A percentile compares a stretch with the other conserved stretches of the same genome.
phyloP scores from a whole-genome alignment of 257 asterid species.

The Solanum peruvianum region DNA sequence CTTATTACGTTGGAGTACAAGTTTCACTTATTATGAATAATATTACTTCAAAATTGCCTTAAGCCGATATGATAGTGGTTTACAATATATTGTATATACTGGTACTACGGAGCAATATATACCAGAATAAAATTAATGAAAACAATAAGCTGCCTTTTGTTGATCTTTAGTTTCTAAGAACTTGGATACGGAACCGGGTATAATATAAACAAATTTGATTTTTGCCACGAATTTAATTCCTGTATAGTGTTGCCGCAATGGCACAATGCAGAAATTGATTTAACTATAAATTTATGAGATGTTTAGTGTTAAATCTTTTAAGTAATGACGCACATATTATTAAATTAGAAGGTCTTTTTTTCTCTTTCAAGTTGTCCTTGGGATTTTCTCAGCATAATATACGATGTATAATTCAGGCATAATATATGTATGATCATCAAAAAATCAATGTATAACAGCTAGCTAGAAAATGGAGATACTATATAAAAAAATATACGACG shows the following conservation, averaged over 20 bases:
- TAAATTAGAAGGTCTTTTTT: neutral
- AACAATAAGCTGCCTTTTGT: neutral
- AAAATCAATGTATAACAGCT: neutral
- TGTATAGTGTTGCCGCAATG: neutral
- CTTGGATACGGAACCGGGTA: neutral
- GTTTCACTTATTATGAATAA: neutral
- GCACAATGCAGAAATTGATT: neutral
- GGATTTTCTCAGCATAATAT: neutral
- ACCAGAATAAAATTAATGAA: neutral
- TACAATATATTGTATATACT: neutral
- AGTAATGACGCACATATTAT: neutral
- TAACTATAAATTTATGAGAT: too few species aligned
- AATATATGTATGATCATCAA: neutral
- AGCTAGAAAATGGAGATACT: neutral
- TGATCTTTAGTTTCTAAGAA: neutral
- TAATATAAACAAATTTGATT: neutral
- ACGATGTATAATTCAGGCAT: too few species aligned
- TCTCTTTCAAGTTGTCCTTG: neutral
- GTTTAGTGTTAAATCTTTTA: too few species aligned
- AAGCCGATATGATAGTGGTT: neutral
- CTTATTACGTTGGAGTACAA: neutral
- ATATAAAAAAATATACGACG: too few species aligned
- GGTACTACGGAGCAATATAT: neutral
- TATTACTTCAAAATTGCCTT: too few species aligned
- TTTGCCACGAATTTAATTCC: neutral